Percentiles rank a stretch among this genome's conserved stretches.
phyloP scores from a whole-genome alignment of 768 basidiomycete genomes.

The Serendipita vermifera region DNA sequence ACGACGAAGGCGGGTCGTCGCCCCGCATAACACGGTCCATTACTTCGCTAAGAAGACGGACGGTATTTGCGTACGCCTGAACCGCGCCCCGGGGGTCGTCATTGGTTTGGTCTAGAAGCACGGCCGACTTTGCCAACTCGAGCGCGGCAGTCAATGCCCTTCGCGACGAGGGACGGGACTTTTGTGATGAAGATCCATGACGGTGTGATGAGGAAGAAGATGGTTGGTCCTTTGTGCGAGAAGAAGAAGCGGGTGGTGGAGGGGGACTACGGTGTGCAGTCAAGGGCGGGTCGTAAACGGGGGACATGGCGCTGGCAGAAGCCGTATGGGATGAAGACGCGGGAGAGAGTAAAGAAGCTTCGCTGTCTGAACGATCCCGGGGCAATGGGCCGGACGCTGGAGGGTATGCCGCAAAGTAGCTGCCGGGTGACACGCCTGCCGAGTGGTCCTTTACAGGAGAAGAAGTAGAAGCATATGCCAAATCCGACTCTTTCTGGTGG shows the following conservation, averaged over 20 bases:
- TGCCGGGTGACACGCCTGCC: not conserved
- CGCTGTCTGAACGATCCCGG: slow-evolving; percentile 4
- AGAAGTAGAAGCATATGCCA: too few species aligned
- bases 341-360: not conserved
- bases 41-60: slow-evolving; percentile 75
- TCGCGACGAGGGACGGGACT: slow-evolving; percentile 58
- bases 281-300: too few species aligned
- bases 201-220: not conserved
- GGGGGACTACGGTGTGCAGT: too few species aligned
- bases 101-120: slow-evolving; percentile 74
- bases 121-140: slow-evolving; percentile 80
- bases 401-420: slow-evolving; percentile 6
- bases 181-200: too few species aligned
- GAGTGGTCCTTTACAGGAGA: not conserved
- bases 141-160: slow-evolving; percentile 75
- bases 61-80: slow-evolving; percentile 76
- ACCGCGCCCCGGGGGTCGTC: slow-evolving; percentile 83
- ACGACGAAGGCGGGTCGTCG: slow-evolving; percentile 39
- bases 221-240: too few species aligned
- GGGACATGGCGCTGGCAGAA: not conserved
- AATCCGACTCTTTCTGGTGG: too few species aligned
- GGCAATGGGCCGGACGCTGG: not conserved
- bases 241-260: too few species aligned
- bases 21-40: slow-evolving; percentile 84
- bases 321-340: not conserved